phyloP scores from a whole-genome alignment of 2,329 filamentous ascomycete species.

The Cadophora sp. region DNA sequence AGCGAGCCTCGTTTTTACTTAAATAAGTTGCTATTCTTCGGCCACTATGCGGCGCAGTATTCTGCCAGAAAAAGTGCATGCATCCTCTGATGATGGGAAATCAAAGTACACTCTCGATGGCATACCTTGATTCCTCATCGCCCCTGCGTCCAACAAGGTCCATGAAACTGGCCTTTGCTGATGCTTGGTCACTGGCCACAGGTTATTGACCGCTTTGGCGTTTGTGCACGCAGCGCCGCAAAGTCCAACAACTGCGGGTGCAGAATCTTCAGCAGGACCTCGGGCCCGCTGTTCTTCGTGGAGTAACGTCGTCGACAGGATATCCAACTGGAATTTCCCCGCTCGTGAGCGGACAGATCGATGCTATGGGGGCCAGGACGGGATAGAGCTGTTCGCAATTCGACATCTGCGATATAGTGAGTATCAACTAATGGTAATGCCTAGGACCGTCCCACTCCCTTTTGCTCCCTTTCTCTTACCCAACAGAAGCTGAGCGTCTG shows the following conservation, averaged over 20 bases:
- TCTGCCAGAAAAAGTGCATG: not conserved
- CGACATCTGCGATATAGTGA: too few relatives aligned
- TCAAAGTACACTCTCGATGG: constrained; percentile 16
- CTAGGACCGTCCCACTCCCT: too few relatives aligned
- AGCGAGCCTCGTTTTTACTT: not conserved
- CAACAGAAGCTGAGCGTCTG: too few relatives aligned
- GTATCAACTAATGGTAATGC: too few relatives aligned
- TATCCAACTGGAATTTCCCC: too few relatives aligned
- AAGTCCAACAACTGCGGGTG: constrained; percentile 65
- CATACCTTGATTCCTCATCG: constrained; percentile 57
- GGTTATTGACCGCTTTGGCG: constrained; percentile 62
- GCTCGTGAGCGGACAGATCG: constrained; percentile 29
- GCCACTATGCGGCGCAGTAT: not conserved
- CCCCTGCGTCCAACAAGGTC: constrained; percentile 58
- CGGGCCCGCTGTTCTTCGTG: constrained; percentile 27
- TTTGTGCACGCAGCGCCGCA: constrained; percentile 57
- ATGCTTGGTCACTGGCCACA: constrained; percentile 59
- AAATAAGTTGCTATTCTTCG: not conserved
- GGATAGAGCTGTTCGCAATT: too few relatives aligned
- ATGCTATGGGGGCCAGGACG: too few relatives aligned
- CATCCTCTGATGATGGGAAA: not conserved
- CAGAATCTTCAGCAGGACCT: constrained; percentile 45
- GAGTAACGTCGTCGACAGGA: not conserved
- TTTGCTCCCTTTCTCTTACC: too few relatives aligned
- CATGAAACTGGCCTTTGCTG: constrained; percentile 57